A percentile compares a stretch with the other conserved stretches of the same genome.
phyloP scores from a whole-genome alignment of 805 yeast genomes.

The Candida schatavii region DNA sequence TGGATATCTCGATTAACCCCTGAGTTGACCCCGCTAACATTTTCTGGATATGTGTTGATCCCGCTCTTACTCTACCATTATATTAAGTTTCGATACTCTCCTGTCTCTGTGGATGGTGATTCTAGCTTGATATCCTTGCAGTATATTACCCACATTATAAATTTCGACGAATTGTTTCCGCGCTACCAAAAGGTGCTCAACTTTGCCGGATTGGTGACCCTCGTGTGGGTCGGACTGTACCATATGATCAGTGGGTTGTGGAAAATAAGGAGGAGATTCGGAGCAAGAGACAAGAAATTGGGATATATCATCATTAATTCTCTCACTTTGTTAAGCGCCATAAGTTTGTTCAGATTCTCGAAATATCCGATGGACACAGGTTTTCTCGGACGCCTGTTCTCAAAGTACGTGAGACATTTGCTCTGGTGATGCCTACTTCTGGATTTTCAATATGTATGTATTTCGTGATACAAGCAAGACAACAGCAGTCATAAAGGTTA shows the following conservation, averaged over 20 bases:
- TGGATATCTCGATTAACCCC: conserved; percentile 44
- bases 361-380: conserved; percentile 21
- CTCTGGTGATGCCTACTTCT: conserved; percentile 1
- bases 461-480: too few species aligned
- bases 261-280: conserved; percentile 42
- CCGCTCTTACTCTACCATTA: conserved; percentile 48
- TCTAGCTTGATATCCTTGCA: conserved; percentile 53
- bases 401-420: conserved; percentile 19
- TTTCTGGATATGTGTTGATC: conserved; percentile 56
- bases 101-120: conserved; percentile 62
- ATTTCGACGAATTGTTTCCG: conserved; percentile 10
- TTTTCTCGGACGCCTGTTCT: conserved; percentile 27
- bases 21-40: conserved; percentile 50
- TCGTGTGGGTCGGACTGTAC: conserved; percentile 44
- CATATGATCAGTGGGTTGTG: conserved; percentile 56
- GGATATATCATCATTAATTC: conserved; percentile 43
- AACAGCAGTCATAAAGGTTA: too few species aligned
- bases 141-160: conserved; percentile 44
- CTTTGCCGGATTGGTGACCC: conserved; percentile 25
- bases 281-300: conserved; percentile 36
- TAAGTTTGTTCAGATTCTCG: conserved; percentile 31
- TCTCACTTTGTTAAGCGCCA: conserved; percentile 32
- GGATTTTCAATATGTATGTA: too few species aligned
- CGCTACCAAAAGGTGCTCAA: conserved; percentile 21
- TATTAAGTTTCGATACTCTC: conserved; percentile 45